Evolutionary conservation across 306 rosid genomes (phyloP), one percentile per base, ranked within the genome.

Genomic region (Glycyrrhiza uralensis): DNA sequence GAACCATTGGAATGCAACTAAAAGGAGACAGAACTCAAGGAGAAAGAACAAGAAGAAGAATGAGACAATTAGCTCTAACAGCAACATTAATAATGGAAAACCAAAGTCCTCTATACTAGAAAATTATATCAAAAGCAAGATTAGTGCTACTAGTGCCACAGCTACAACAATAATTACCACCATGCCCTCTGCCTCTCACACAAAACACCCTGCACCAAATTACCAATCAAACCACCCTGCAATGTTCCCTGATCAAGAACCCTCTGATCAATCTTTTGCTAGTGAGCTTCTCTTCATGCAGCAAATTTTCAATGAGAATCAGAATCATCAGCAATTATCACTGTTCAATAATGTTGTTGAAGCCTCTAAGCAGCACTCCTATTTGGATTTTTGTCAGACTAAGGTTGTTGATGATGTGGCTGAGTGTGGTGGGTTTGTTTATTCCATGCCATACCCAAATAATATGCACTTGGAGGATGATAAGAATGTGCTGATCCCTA

Each of bases 1-100:
- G 69, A 93, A 90, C 66, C 97, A 90, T 42, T 93, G 98, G 98
- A 93, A 93, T 68, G 97, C 97, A 17, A 90, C 96, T 0, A 88
- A 85, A 62, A 90, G 96, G 65, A 88, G 92, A 74, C 97, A 85
- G 66, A 90, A 85, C 56, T 88, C 94, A 13, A 83, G 70, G 70
- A 88, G 92, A 54, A 93, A 82, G 52, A 83, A 80, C 69, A 90
- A 82, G 52, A 87, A 57, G 54, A 33, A 0, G 12, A 6, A 7
- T 66, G 47, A 60, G 20, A 35, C 7, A n/a, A n/a, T n/a, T n/a
- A n/a, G n/a, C n/a, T n/a, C n/a, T n/a, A n/a, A n/a, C n/a, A n/a
- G n/a, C n/a, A n/a, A n/a, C n/a, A n/a, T n/a, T 35, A 33, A 82
- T 32, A 86, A 80, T 2, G 70, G 71, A 23, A 86, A 83, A 26